These are phyloP conservation scores for Chlorella variabilis DNA, from an alignment of 163 green algal species.

Conservation along the genomic window DNA sequence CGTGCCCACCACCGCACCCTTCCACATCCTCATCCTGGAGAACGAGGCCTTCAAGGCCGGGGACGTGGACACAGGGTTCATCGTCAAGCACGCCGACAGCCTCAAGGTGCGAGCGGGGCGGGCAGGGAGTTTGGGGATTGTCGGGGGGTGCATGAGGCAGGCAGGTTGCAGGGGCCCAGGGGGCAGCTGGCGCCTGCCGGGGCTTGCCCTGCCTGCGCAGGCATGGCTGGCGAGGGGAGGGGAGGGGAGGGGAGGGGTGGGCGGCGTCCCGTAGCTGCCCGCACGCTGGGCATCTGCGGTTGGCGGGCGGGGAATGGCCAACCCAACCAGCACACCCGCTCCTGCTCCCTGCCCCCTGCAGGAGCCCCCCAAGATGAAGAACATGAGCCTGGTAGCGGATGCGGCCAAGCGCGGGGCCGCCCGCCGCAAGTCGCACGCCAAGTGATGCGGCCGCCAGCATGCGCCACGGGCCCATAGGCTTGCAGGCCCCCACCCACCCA, in stretches of 20 bases:
- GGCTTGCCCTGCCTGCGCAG: too few relatives aligned
- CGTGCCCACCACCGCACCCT: slow-evolving; percentile 91
- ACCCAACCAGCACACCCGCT: too few relatives aligned
- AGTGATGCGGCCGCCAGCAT: not conserved
- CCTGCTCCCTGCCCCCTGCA: not conserved
- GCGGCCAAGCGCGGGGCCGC: slow-evolving; percentile 38
- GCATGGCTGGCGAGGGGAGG: too few relatives aligned
- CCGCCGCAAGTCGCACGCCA: slow-evolving; percentile 19
- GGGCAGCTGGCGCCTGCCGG: too few relatives aligned
- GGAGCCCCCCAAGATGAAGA: slow-evolving; percentile 34
- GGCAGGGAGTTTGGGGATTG: not conserved
- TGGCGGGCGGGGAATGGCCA: too few relatives aligned
- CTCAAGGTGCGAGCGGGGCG: slow-evolving; percentile 54
- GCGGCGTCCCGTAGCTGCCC: too few relatives aligned
- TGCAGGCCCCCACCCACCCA: too few relatives aligned
- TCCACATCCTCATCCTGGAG: slow-evolving; percentile 95
- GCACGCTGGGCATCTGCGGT: too few relatives aligned
- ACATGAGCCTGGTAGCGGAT: slow-evolving; percentile 20
- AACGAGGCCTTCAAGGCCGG: slow-evolving; percentile 76
- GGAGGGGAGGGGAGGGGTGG: too few relatives aligned
- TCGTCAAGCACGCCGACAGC: slow-evolving; percentile 86
- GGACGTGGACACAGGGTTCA: slow-evolving; percentile 96
- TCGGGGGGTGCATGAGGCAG: too few relatives aligned
- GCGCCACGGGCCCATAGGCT: too few relatives aligned
- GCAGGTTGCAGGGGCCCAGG: too few relatives aligned